These are phyloP conservation scores for Thyridium curvatum DNA, from an alignment of 2,329 filamentous ascomycete genomes.

Conservation along the genomic window DNA sequence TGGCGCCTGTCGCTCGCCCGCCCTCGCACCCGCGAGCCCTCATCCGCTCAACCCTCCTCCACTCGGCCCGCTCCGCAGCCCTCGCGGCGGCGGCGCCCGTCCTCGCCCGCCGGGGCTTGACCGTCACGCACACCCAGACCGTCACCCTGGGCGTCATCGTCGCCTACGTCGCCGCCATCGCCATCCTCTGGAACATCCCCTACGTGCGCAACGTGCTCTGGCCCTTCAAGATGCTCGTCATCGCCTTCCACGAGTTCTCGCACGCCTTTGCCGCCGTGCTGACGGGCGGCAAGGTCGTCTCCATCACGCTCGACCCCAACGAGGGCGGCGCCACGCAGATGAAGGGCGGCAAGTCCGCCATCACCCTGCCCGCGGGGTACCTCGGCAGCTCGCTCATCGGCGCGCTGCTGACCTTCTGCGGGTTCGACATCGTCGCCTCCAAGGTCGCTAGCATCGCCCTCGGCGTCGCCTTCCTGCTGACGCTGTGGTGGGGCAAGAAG, in stretches of 20 bases:
- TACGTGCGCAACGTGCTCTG: slow-evolving; percentile 69
- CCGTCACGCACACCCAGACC: slow-evolving; percentile 60
- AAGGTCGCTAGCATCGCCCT: slow-evolving; percentile 72
- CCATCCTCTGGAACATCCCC: slow-evolving; percentile 72
- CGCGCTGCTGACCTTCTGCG: slow-evolving; percentile 70
- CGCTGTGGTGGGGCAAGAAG: slow-evolving; percentile 72
- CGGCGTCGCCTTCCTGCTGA: slow-evolving; percentile 70
- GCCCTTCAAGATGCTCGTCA: slow-evolving; percentile 86
- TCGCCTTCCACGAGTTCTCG: slow-evolving; percentile 76
- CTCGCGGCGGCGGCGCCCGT: slow-evolving; percentile 12
- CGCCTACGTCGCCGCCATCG: slow-evolving; percentile 56
- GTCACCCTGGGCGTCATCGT: slow-evolving; percentile 64
- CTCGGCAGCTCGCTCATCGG: slow-evolving; percentile 72
- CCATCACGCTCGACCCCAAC: slow-evolving; percentile 66
- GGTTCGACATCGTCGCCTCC: slow-evolving; percentile 74
- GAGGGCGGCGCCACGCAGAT: slow-evolving; percentile 77
- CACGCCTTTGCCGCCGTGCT: slow-evolving; percentile 68
- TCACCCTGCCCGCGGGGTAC: slow-evolving; percentile 74
- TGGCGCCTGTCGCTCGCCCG: neutral
- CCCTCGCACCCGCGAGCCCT: neutral
- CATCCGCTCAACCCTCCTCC: neutral
- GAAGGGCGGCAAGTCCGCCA: slow-evolving; percentile 61
- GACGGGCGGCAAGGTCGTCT: slow-evolving; percentile 63
- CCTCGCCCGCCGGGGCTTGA: slow-evolving; percentile 44
- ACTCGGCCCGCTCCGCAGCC: slow-evolving; percentile 1